These are phyloP conservation scores for Moricandia moricandioides DNA, from an alignment of 345 rosid genomes.

Conservation along the genomic window DNA sequence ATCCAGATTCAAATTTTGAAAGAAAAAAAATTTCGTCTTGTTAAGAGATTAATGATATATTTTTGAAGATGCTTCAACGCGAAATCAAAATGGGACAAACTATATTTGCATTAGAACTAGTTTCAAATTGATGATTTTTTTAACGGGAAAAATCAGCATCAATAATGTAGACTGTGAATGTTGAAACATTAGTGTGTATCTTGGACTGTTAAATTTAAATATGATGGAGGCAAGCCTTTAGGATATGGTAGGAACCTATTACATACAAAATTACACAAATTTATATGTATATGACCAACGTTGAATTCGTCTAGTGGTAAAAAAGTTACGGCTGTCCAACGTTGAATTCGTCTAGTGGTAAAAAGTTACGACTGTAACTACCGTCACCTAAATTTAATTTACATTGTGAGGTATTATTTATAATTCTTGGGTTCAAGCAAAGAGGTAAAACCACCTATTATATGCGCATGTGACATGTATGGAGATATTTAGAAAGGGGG, in stretches of 20 bases:
- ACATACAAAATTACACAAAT: slow-evolving; percentile 13
- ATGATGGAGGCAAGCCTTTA: slow-evolving; percentile 25
- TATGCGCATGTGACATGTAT: slow-evolving; percentile 29
- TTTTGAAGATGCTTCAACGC: background rate
- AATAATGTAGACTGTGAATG: slow-evolving; percentile 22
- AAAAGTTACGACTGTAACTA: no score
- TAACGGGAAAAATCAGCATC: slow-evolving; percentile 5
- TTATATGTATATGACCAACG: no score
- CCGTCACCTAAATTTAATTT: no score
- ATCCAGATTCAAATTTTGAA: background rate
- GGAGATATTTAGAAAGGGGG: slow-evolving; percentile 35
- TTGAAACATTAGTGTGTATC: slow-evolving; percentile 18
- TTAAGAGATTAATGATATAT: background rate
- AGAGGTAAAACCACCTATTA: no score
- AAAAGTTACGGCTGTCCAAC: no score
- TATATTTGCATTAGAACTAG: background rate
- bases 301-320: no score
- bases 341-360: no score
- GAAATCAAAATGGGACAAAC: background rate
- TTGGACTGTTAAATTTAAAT: slow-evolving; percentile 26
- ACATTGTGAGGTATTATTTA: no score
- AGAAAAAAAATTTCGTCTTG: background rate
- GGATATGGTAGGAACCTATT: slow-evolving; percentile 30
- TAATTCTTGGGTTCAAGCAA: no score
- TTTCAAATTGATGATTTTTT: background rate